A percentile compares a stretch with the other conserved stretches of the same genome.
Conservation (phyloP, 1,284 basidiomycete species). For the Puccinia sorghi region DNA sequence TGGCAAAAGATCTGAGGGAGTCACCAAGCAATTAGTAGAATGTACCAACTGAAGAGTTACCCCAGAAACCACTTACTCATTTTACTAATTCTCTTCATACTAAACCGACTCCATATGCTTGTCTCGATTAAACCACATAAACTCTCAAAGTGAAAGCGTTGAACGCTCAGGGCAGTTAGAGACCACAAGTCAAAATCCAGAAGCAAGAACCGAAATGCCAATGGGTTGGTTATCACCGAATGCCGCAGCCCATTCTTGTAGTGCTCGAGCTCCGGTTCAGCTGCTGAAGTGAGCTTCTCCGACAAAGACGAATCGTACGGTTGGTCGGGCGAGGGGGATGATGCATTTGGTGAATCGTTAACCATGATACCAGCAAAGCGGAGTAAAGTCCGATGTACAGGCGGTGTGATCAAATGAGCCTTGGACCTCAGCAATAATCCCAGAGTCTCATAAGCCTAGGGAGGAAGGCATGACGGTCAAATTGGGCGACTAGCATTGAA, state of each 20-base stretch:
- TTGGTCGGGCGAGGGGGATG: neutral
- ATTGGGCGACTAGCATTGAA: neutral
- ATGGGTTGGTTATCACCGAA: slow-evolving; percentile 76
- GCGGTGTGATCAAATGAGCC: slow-evolving; percentile 70
- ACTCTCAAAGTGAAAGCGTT: slow-evolving; percentile 75
- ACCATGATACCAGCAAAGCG: slow-evolving; percentile 40
- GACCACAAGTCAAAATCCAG: slow-evolving; percentile 92
- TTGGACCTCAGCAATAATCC: slow-evolving; percentile 73
- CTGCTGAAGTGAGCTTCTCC: neutral
- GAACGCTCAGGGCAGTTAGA: slow-evolving; percentile 68
- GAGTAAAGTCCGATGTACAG: slow-evolving; percentile 42
- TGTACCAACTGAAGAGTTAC: neutral
- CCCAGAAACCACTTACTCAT: slow-evolving; percentile 51
- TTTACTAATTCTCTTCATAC: slow-evolving; percentile 55
- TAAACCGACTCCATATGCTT: slow-evolving; percentile 64
- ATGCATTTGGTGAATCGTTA: neutral
- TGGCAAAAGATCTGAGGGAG: slow-evolving; percentile 66
- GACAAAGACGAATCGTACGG: neutral
- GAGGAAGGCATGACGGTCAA: slow-evolving; percentile 19
- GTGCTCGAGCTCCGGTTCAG: neutral
- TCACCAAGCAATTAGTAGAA: slow-evolving; percentile 4
- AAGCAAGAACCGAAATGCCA: slow-evolving; percentile 78
- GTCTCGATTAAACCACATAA: slow-evolving; percentile 71
- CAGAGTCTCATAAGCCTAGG: slow-evolving; percentile 82
- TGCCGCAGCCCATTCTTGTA: slow-evolving; percentile 55